Conservation (phyloP, 306 rosid genomes). For the Dryas drummondii region DNA sequence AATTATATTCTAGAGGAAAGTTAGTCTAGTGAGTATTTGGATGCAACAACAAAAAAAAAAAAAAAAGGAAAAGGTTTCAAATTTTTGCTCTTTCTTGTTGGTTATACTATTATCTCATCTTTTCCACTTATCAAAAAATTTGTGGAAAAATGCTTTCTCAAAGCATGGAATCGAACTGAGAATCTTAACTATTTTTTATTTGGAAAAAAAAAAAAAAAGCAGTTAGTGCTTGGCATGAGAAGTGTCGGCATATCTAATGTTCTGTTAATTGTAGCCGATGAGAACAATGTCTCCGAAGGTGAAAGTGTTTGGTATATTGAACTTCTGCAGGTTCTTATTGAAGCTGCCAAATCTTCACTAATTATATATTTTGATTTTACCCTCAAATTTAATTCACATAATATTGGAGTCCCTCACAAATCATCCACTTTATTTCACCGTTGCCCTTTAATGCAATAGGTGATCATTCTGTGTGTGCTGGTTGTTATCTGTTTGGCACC, state of each 20-base stretch:
- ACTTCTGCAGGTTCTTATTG: no score
- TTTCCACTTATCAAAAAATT: neutral
- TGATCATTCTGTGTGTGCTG: no score
- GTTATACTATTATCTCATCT: neutral
- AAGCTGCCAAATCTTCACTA: no score
- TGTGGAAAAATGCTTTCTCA: neutral
- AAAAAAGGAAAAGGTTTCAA: neutral
- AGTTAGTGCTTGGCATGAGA: neutral
- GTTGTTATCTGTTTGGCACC: no score
- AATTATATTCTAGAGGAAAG: neutral
- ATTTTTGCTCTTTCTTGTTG: neutral
- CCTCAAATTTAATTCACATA: no score
- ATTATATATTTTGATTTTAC: no score
- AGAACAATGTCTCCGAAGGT: neutral
- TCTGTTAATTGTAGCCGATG: neutral
- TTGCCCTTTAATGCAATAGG: no score
- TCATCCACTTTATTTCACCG: no score
- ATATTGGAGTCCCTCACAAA: no score
- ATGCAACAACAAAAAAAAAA: neutral
- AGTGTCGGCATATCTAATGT: neutral
- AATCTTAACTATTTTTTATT: neutral
- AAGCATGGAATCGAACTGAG: neutral
- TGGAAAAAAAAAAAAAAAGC: neutral
- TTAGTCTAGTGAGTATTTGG: neutral
- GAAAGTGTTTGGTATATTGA: no score